phyloP scores from a whole-genome alignment of 352 stramenopile species.

The Phytophthora sojae region DNA sequence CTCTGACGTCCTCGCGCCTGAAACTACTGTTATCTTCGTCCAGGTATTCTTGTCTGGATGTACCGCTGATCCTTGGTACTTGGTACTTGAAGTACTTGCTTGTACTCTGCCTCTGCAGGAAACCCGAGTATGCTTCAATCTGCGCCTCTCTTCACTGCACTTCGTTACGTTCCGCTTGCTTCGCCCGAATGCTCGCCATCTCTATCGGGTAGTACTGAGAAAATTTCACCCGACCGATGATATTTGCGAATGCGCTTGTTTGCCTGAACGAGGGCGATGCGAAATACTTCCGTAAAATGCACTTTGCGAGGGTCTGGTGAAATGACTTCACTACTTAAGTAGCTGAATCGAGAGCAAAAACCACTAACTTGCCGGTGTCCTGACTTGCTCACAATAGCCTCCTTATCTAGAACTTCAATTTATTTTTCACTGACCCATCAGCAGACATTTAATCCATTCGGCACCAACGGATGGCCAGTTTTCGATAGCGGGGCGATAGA shows the following conservation, averaged over 20 bases:
- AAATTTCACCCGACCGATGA: too few species aligned
- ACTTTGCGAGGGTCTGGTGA: background rate
- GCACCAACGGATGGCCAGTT: background rate
- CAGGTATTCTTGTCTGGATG: background rate
- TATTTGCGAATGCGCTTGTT: too few species aligned
- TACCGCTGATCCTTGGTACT: background rate
- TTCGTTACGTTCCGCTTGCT: constrained; percentile 1
- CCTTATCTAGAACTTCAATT: background rate
- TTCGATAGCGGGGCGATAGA: background rate
- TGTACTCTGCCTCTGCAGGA: background rate
- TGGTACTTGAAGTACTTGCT: too few species aligned
- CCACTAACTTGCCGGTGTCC: background rate
- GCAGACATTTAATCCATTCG: background rate
- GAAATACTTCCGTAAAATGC: too few species aligned
- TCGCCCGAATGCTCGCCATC: constrained; percentile 2
- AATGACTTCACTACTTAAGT: too few species aligned
- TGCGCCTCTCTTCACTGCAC: constrained; percentile 1
- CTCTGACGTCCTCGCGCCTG: background rate
- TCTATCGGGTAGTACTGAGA: too few species aligned
- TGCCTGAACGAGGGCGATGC: too few species aligned
- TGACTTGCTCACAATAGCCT: background rate
- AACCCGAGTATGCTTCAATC: background rate
- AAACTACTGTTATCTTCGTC: background rate
- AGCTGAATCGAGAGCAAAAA: background rate
- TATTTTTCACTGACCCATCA: background rate